Percentiles rank a stretch among this genome's conserved stretches.
Conservation (phyloP, 2,329 filamentous ascomycete genomes). For the Leptographium radiaticola region DNA sequence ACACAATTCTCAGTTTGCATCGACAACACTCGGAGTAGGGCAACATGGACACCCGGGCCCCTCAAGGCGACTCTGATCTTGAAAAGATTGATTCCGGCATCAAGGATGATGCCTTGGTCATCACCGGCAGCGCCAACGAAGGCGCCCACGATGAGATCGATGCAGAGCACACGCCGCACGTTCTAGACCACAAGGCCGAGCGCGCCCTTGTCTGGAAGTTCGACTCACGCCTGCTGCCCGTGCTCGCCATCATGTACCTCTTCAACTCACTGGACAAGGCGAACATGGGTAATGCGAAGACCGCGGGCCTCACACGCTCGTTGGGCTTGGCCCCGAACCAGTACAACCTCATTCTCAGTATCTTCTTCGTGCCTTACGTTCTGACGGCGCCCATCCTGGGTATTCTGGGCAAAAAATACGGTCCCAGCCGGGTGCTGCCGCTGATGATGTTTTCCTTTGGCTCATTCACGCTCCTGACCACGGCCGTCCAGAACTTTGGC, state of each 20-base stretch:
- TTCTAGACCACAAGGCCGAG: conserved; percentile 32
- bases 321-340: conserved; percentile 32
- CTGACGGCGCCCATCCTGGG: conserved; percentile 45
- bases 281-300: conserved; percentile 6
- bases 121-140: neutral
- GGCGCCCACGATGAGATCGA: neutral
- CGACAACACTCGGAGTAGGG: neutral
- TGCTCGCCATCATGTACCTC: conserved; percentile 42
- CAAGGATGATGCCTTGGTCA: neutral
- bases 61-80: neutral
- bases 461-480: conserved; percentile 55
- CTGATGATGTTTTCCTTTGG: conserved; percentile 56
- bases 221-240: conserved; percentile 38
- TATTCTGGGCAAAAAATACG: conserved; percentile 59
- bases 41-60: too few relatives aligned
- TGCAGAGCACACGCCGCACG: conserved; percentile 10
- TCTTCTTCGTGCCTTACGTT: conserved; percentile 69
- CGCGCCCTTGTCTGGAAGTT: conserved; percentile 39
- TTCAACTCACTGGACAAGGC: conserved; percentile 28
- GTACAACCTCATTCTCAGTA: conserved; percentile 58
- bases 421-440: conserved; percentile 53
- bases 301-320: neutral
- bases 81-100: neutral
- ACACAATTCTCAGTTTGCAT: neutral
- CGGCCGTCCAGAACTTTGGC: conserved; percentile 5